These are phyloP conservation scores for Citrus hindsii DNA, from an alignment of 345 rosid genomes.

Conservation along the genomic window DNA sequence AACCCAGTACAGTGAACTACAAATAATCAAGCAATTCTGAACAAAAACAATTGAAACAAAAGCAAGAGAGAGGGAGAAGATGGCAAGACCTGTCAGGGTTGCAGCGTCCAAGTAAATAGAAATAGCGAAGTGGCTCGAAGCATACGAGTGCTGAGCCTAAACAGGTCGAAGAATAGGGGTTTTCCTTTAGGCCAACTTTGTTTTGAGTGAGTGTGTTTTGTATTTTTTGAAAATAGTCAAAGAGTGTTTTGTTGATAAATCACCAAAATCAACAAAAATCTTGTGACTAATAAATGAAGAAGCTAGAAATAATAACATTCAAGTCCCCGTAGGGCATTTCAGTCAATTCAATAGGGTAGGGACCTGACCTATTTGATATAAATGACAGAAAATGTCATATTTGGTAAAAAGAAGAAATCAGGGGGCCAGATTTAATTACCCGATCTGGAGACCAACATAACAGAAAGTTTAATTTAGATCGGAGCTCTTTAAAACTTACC, in stretches of 20 bases:
- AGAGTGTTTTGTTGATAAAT: background rate
- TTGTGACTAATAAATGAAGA: background rate
- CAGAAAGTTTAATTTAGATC: no score
- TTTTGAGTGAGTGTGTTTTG: background rate
- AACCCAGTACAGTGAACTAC: background rate
- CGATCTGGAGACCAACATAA: background rate
- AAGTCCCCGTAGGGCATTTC: background rate
- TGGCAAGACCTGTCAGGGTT: constrained; percentile 4
- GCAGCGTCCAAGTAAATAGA: background rate
- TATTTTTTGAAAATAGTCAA: no score
- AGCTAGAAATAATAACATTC: background rate
- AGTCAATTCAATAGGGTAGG: background rate
- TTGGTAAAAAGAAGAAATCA: background rate
- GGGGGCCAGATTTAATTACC: background rate
- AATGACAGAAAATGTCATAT: no score
- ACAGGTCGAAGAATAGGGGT: background rate
- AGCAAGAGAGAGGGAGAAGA: background rate
- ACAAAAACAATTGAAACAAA: background rate
- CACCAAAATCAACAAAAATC: background rate
- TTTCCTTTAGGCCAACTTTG: background rate
- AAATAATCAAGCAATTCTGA: background rate
- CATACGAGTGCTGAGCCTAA: background rate
- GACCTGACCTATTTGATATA: background rate
- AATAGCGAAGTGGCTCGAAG: background rate
- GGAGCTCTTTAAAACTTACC: no score